phyloP scores from a whole-genome alignment of 257 asterid species.

The Solanum chmielewskii region DNA sequence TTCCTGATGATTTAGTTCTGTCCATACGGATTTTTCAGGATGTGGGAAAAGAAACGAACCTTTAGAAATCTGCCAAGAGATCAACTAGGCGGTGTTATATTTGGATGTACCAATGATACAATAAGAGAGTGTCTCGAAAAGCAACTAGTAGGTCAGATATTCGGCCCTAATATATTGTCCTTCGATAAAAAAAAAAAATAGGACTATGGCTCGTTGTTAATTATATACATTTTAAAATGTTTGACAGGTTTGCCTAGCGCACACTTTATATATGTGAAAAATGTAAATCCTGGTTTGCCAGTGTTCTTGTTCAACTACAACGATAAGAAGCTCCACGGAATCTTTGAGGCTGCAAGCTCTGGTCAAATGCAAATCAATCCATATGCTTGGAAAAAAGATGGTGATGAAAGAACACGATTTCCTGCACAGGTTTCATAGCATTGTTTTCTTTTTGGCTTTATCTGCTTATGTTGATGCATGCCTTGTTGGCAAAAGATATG shows the following conservation, averaged over 20 bases:
- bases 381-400: conserved; percentile 80
- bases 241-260: conserved; percentile 61
- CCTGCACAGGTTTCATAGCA: conserved; percentile 73
- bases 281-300: conserved; percentile 75
- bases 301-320: conserved; percentile 65
- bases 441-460: background rate
- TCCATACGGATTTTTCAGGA: conserved; percentile 17
- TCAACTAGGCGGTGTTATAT: conserved; percentile 33
- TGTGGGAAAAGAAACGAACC: conserved; percentile 28
- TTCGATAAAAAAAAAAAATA: background rate
- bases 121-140: conserved; percentile 17
- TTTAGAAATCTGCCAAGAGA: conserved; percentile 16
- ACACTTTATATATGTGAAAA: conserved; percentile 53
- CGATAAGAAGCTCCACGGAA: conserved; percentile 55
- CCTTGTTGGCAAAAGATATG: background rate
- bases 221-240: background rate
- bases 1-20: background rate
- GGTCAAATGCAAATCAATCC: conserved; percentile 64
- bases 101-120: conserved; percentile 27
- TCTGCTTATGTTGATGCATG: background rate
- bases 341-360: conserved; percentile 77
- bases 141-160: conserved; percentile 27
- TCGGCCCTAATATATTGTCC: background rate
- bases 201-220: background rate
- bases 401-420: conserved; percentile 48